Base-by-base conservation (phyloP, 2,329 filamentous ascomycete genomes). In the Cercospora berteroae region DNA sequence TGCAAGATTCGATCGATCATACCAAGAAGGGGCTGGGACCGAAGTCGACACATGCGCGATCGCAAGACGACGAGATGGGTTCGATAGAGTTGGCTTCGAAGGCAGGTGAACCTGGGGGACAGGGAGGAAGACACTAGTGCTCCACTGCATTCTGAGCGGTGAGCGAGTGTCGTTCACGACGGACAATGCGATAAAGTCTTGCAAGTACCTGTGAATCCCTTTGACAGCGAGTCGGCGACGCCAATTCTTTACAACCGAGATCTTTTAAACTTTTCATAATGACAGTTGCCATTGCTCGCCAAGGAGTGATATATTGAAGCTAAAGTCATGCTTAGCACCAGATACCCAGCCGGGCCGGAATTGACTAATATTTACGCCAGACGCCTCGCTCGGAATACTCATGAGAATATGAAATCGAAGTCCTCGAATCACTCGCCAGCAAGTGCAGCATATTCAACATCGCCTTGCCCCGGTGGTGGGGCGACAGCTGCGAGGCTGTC, bases 401-500 rank as follows among this genome's bases (percentile, higher is more conserved):
- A 31, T 42, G 4, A 25, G 16, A 52, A 52, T 52, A 9, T 1
- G 29, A 31, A 31, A 9, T 31, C 10, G 29, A 31, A 31, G 29
- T 9, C 8, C 7, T 36, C 18, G 9, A 1, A 16, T 52, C 61
- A 95, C 75, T 95, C 91, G 4, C 94, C 94, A 59, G 90, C 86
- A 78, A 97, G 81, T 81, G 93, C 96, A 61, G 93, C 91, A 80
- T 97, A 97, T 67, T 92, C 87, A 4, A 92, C 87, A 70, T 95
- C 90, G 8, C 87, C 88, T 12, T 86, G 85, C 13, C 94, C 93
- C 0, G 94, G 94, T 2, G 94, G 94, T 13, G 93, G 87, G 29
- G 92, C 91, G 57, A 94, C 85, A 3, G 84, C 80, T 39, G 80
- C 78, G 23, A 81, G 77, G 64, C 73, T 79, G 60, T 82, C 81